Conservation (phyloP, 1,284 basidiomycete genomes). For the Pseudozyma sp. region DNA sequence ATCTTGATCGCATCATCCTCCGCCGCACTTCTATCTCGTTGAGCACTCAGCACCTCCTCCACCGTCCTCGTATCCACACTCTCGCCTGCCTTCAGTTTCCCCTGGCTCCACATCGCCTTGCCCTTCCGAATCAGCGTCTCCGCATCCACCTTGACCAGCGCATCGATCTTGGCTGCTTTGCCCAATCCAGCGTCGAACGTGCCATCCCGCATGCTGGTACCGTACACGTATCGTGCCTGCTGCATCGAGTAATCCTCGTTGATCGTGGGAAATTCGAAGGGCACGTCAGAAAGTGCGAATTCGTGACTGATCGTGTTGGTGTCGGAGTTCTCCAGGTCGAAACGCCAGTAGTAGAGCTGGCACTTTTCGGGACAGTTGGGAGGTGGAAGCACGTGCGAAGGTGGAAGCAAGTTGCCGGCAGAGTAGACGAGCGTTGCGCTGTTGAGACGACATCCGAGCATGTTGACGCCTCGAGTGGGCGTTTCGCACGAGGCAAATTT, state of each 20-base stretch:
- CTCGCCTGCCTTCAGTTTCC: constrained; percentile 35
- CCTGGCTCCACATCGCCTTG: constrained; percentile 53
- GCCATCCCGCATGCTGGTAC: constrained; percentile 56
- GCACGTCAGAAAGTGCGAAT: constrained; percentile 71
- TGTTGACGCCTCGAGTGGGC: constrained; percentile 54
- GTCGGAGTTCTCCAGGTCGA: constrained; percentile 47
- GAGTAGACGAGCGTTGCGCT: constrained; percentile 72
- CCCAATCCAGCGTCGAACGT: constrained; percentile 70
- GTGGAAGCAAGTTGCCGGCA: constrained; percentile 70
- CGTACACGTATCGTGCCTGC: constrained; percentile 70
- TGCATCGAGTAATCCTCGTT: constrained; percentile 69
- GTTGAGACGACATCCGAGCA: constrained; percentile 72
- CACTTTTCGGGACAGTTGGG: constrained; percentile 70
- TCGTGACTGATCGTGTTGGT: constrained; percentile 65
- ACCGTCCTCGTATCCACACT: constrained; percentile 70
- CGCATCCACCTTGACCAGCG: constrained; percentile 71
- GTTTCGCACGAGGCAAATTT: constrained; percentile 41
- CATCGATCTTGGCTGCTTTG: constrained; percentile 73
- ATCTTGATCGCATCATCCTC: constrained; percentile 64
- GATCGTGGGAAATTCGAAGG: constrained; percentile 72
- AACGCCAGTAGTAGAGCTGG: constrained; percentile 71
- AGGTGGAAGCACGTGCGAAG: constrained; percentile 62
- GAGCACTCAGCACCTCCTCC: constrained; percentile 67
- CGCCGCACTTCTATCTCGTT: constrained; percentile 38
- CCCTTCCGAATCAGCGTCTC: constrained; percentile 67